A percentile compares a stretch with the other conserved stretches of the same genome.
Conservation (phyloP, 495 filamentous ascomycete genomes). For the Penicillium paradoxum region DNA sequence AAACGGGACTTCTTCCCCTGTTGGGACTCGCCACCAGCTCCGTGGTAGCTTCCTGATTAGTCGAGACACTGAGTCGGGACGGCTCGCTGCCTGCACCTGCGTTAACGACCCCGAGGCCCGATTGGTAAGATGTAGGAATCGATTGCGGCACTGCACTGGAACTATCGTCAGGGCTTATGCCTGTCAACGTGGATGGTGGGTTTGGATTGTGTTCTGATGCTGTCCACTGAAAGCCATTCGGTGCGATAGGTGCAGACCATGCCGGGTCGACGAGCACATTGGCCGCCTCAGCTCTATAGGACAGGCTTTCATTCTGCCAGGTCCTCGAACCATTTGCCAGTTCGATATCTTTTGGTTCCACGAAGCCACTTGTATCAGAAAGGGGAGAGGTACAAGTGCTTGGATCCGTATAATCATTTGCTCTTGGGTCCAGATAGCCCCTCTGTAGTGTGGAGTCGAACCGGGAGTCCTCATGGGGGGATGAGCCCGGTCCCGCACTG, state of each 20-base stretch:
- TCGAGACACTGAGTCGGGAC: conserved; percentile 19
- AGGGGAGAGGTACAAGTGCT: conserved; percentile 12
- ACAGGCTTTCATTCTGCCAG: conserved; percentile 8
- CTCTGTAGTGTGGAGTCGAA: conserved; percentile 13
- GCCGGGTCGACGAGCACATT: not conserved
- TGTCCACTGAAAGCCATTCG: conserved; percentile 11
- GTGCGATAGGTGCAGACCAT: conserved; percentile 8
- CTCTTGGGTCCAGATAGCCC: conserved; percentile 11
- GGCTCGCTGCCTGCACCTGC: conserved; percentile 1
- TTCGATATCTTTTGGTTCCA: conserved; percentile 20
- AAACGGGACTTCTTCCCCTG: conserved; percentile 41
- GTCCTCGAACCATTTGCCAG: conserved; percentile 3
- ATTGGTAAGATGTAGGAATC: not conserved
- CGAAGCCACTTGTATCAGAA: conserved; percentile 5
- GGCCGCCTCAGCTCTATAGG: not conserved
- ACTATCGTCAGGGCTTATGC: not conserved
- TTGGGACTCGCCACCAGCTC: conserved; percentile 17
- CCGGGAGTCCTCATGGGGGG: conserved; percentile 13
- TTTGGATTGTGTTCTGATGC: conserved; percentile 11
- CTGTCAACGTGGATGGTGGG: conserved; percentile 1
- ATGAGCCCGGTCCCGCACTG: conserved; percentile 4
- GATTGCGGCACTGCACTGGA: not conserved
- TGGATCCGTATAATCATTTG: conserved; percentile 7
- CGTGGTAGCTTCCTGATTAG: conserved; percentile 16
- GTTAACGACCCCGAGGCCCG: conserved; percentile 9